These are phyloP conservation scores for Reutealis trisperma DNA, from an alignment of 345 rosid genomes.

Conservation along the genomic window DNA sequence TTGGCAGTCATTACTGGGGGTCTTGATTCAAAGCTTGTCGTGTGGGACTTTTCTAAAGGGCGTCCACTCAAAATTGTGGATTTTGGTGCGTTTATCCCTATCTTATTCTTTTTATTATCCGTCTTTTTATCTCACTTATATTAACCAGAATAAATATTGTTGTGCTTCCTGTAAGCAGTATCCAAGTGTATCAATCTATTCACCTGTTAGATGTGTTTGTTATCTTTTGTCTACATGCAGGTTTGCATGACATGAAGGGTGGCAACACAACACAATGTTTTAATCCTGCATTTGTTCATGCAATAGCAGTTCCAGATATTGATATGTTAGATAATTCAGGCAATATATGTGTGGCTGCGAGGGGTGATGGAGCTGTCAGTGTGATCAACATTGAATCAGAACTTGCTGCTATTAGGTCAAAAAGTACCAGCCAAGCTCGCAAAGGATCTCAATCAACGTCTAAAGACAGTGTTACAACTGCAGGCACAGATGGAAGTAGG, in stretches of 20 bases:
- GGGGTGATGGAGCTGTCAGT: constrained; percentile 79
- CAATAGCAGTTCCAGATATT: constrained; percentile 70
- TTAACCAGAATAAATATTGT: not conserved
- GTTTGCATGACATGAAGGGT: constrained; percentile 39
- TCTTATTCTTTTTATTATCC: too few species aligned
- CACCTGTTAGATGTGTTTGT: not conserved
- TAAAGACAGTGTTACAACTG: constrained; percentile 25
- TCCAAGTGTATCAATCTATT: not conserved
- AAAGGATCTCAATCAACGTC: constrained; percentile 61
- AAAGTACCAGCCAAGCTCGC: constrained; percentile 36
- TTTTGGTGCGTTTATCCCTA: constrained; percentile 48
- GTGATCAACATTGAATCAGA: constrained; percentile 72
- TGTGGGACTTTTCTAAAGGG: constrained; percentile 96
- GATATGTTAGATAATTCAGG: constrained; percentile 70
- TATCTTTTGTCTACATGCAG: constrained; percentile 34
- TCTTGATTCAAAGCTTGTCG: constrained; percentile 80
- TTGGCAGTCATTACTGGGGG: constrained; percentile 80
- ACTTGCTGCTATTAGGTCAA: constrained; percentile 44
- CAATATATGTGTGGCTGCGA: constrained; percentile 70
- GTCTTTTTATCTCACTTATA: not conserved
- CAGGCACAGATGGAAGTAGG: constrained; percentile 39
- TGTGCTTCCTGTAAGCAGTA: not conserved
- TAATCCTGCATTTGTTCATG: constrained; percentile 92
- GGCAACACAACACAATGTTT: constrained; percentile 56
- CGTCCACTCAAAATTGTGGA: constrained; percentile 65